These are phyloP conservation scores for Zygosaccharomyces gambellarensis DNA, from an alignment of 805 yeast genomes.

Conservation along the genomic window DNA sequence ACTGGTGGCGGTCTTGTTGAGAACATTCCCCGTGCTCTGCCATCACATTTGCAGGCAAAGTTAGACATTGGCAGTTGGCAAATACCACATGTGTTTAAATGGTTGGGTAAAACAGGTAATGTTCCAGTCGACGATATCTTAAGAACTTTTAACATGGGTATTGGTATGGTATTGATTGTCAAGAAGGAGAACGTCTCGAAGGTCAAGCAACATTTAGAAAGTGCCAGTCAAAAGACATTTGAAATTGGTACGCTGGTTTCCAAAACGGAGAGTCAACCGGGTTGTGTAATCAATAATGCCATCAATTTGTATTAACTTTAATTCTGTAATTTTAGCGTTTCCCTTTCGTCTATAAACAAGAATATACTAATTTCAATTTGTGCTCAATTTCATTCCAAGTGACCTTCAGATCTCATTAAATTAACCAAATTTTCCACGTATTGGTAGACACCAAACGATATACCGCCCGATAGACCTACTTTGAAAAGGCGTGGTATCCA, in stretches of 20 bases:
- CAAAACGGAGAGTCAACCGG: constrained; percentile 48
- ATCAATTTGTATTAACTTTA: constrained; percentile 27
- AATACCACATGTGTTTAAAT: constrained; percentile 83
- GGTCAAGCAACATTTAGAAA: constrained; percentile 48
- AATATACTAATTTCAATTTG: neutral
- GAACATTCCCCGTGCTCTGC: constrained; percentile 92
- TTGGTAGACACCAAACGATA: constrained; percentile 61
- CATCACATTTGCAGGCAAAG: constrained; percentile 69
- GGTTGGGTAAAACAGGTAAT: constrained; percentile 89
- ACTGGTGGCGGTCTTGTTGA: constrained; percentile 98
- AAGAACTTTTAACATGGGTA: constrained; percentile 92
- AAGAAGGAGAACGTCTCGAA: constrained; percentile 58
- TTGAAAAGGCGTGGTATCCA: constrained; percentile 65
- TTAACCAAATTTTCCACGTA: constrained; percentile 41
- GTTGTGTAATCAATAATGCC: constrained; percentile 53
- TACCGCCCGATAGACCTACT: constrained; percentile 66
- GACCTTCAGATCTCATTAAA: constrained; percentile 20
- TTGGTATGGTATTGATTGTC: constrained; percentile 92
- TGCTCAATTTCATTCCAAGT: constrained; percentile 6
- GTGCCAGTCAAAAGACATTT: constrained; percentile 72
- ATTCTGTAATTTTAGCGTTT: constrained; percentile 5
- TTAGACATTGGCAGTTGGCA: constrained; percentile 79
- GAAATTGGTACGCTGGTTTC: constrained; percentile 56
- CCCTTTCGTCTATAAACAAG: constrained; percentile 4
- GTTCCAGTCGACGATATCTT: constrained; percentile 81